A percentile compares a stretch with the other conserved stretches of the same genome.
These are phyloP conservation scores for Aspergillus egyptiacus DNA, from an alignment of 495 filamentous ascomycete species.

Conservation along the genomic window DNA sequence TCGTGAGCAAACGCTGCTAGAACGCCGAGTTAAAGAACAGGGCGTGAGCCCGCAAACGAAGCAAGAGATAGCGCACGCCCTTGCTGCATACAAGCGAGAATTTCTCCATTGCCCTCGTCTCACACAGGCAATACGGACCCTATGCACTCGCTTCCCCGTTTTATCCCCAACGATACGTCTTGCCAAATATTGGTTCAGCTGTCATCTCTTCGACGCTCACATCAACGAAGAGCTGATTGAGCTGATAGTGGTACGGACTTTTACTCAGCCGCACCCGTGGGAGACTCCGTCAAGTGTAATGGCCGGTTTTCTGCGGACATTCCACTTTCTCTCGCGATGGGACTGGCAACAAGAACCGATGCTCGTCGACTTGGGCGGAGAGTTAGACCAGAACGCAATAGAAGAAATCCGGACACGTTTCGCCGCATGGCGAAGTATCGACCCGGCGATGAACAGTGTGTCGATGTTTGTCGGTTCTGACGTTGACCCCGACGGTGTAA, in stretches of 20 bases:
- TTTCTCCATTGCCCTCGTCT: slow-evolving; percentile 72
- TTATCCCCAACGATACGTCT: slow-evolving; percentile 83
- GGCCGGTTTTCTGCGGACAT: slow-evolving; percentile 74
- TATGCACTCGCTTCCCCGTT: slow-evolving; percentile 73
- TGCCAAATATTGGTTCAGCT: slow-evolving; percentile 81
- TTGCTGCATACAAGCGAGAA: slow-evolving; percentile 62
- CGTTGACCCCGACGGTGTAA: slow-evolving; percentile 66
- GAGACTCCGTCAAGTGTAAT: slow-evolving; percentile 67
- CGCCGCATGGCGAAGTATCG: slow-evolving; percentile 70
- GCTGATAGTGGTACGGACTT: slow-evolving; percentile 65
- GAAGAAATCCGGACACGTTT: slow-evolving; percentile 62
- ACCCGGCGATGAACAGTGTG: slow-evolving; percentile 79
- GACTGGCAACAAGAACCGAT: slow-evolving; percentile 84
- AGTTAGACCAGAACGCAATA: slow-evolving; percentile 50
- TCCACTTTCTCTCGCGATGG: slow-evolving; percentile 75
- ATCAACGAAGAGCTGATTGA: slow-evolving; percentile 78
- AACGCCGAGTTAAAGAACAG: slow-evolving; percentile 70
- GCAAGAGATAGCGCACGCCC: slow-evolving; percentile 59
- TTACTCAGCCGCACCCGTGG: slow-evolving; percentile 82
- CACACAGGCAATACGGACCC: slow-evolving; percentile 69
- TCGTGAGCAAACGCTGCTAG: slow-evolving; percentile 74
- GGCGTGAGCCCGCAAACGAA: slow-evolving; percentile 51
- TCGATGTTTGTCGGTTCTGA: slow-evolving; percentile 78
- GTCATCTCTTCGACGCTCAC: slow-evolving; percentile 71
- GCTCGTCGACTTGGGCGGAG: slow-evolving; percentile 60